Conservation (phyloP, 192 early-diverging fungal species). For the Coemansia sp. region DNA sequence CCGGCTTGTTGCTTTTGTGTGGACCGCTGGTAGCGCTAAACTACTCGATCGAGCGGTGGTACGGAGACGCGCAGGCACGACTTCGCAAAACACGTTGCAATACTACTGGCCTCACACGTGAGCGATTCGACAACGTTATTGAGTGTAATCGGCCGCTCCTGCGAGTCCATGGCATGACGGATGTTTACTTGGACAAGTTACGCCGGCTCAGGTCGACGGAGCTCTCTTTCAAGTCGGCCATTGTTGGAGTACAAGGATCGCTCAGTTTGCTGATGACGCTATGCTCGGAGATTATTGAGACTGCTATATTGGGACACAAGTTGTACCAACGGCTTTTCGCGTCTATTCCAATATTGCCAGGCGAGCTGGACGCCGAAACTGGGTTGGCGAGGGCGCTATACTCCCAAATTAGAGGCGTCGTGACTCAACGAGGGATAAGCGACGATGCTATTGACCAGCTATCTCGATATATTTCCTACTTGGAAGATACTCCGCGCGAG, state of each 20-base stretch:
- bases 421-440: background rate
- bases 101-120: background rate
- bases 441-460: background rate
- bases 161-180: constrained; percentile 9
- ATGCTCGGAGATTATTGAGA: background rate
- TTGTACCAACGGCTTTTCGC: background rate
- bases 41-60: background rate
- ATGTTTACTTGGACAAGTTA: background rate
- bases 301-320: background rate
- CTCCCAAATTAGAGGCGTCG: background rate
- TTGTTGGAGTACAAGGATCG: background rate
- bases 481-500: constrained; percentile 43
- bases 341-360: background rate
- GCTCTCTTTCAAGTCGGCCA: background rate
- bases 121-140: background rate
- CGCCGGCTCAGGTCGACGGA: background rate
- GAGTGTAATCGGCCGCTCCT: background rate
- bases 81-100: background rate
- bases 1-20: background rate
- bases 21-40: background rate
- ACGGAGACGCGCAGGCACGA: background rate
- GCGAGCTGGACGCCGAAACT: constrained; percentile 8
- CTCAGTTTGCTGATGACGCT: background rate
- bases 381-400: background rate
- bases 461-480: background rate